A percentile compares a stretch with the other conserved stretches of the same genome.
Evolutionary conservation across 345 rosid genomes (phyloP).

Genomic region (Boechera stricta): DNA sequence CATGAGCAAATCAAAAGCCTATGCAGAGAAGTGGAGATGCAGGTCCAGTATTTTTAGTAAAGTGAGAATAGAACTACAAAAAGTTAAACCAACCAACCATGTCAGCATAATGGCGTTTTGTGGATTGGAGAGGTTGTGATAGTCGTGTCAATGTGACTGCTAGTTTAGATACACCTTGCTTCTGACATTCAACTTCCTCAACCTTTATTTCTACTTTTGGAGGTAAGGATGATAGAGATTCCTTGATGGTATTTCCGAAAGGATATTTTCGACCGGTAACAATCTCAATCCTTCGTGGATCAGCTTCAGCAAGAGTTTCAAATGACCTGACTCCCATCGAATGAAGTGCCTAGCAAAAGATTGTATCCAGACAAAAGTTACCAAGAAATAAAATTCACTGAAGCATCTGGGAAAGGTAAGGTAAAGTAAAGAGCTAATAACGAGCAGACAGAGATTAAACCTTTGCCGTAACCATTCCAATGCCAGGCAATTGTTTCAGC

Average conservation of each 20-base stretch:
- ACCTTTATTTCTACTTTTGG: conserved; percentile 75
- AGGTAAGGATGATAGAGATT: conserved; percentile 80
- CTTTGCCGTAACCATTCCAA: conserved; percentile 99
- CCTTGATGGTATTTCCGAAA: conserved; percentile 96
- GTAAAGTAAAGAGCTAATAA: neutral
- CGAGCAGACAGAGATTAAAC: conserved; percentile 44
- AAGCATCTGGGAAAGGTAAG: conserved; percentile 10
- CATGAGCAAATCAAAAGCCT: conserved; percentile 10
- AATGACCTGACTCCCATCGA: conserved; percentile 91
- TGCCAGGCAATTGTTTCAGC: conserved; percentile 92
- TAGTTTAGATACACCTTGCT: conserved; percentile 65
- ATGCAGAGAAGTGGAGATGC: conserved; percentile 1
- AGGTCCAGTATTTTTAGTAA: conserved; percentile 5
- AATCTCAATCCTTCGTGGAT: conserved; percentile 95
- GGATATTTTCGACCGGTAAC: conserved; percentile 92
- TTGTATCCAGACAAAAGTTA: conserved; percentile 29
- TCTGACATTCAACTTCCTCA: conserved; percentile 63
- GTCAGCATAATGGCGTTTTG: conserved; percentile 89
- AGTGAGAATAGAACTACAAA: neutral
- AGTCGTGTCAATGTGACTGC: conserved; percentile 73
- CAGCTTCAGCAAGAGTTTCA: conserved; percentile 85
- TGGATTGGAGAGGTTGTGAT: conserved; percentile 60
- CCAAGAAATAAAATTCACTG: conserved; percentile 6
- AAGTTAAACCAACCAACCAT: conserved; percentile 57
- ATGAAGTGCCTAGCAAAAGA: conserved; percentile 70